Evolutionary conservation across 176 grass and related monocot species (phyloP).

Genomic region (Oryza brachyantha): DNA sequence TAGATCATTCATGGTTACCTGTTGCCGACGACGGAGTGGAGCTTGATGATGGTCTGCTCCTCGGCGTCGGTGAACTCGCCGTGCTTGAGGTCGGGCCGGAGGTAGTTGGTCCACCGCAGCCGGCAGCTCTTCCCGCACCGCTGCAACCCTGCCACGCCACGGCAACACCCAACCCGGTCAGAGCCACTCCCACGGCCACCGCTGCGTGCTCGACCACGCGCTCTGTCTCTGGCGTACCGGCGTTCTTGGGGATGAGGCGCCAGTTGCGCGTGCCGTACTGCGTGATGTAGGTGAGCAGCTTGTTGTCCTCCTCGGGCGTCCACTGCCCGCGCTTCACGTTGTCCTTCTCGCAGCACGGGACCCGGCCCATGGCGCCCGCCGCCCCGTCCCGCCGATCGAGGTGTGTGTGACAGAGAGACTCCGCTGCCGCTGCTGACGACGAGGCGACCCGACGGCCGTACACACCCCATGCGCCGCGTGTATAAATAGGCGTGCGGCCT

Average conservation of each 20-base stretch:
- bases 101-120: constrained; percentile 96
- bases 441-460: too few species aligned
- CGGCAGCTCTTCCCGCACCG: constrained; percentile 96
- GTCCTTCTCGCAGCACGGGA: constrained; percentile 98
- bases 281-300: constrained; percentile 84
- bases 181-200: background rate
- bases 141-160: constrained; percentile 49
- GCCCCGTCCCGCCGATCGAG: background rate
- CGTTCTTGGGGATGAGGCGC: constrained; percentile 98
- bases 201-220: background rate
- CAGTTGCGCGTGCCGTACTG: constrained; percentile 90
- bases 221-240: constrained; percentile 46
- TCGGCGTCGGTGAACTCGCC: constrained; percentile 89
- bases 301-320: constrained; percentile 98
- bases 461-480: background rate
- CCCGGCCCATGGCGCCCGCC: constrained; percentile 57
- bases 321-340: constrained; percentile 96
- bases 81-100: constrained; percentile 87
- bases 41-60: constrained; percentile 92
- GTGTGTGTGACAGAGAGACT: background rate
- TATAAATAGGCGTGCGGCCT: background rate
- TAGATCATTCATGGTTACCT: constrained; percentile 11
- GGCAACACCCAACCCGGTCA: background rate
- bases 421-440: background rate
- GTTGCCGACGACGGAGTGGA: constrained; percentile 94